Base-by-base conservation (phyloP, 23 red algal genomes). In the Agarophyton chilense region DNA sequence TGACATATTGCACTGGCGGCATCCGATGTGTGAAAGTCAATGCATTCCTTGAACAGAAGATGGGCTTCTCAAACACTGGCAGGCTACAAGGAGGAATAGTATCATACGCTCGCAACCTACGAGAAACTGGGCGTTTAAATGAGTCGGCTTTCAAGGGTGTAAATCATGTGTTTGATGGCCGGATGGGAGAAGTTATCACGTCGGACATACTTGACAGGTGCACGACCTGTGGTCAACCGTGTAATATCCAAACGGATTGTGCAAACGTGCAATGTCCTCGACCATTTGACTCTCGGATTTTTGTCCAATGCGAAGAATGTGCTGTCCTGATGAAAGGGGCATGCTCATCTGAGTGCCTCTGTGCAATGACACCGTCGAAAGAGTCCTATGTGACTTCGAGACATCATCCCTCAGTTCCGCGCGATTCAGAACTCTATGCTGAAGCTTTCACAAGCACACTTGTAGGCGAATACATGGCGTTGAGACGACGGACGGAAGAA, bases 1-100 rank as follows among this genome's bases (percentile, higher is more conserved):
- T 98, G 50, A 98, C 95, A 11, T 98, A 94, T 61, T 98, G 95
- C 65, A 98, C 95, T 6, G 95, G 95, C 14, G 95, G 95, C 19
- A 98, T 98, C 62, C 90, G 95, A 50, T 98, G 95, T 52, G 95
- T 90, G 3, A 98, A 98, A 78, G 95, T 89, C 16, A 92, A 88
- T 54, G 95, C 95, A 21, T 98, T 83, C 24, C 81, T 98, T n/a
- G 84, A 94, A 41, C 83, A 82, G 31, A 79, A 84, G 24, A 66
- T 97, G 83, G 95, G 95, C 41, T 98, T 98, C 73, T 61, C 52
- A 38, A 93, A 94, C 46, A 92, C 92, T 0, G 84, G 83, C 50
- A 75, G 95, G 10, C 52, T 98, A 28, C 41, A 74, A 17, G 95
- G 95, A 14, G 95, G 95, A 47, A 86, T 98, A n/a, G 95, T 98